These are phyloP conservation scores for Monocercomonoides exilis DNA, from an alignment of 78 protist genomes.

Conservation along the genomic window DNA sequence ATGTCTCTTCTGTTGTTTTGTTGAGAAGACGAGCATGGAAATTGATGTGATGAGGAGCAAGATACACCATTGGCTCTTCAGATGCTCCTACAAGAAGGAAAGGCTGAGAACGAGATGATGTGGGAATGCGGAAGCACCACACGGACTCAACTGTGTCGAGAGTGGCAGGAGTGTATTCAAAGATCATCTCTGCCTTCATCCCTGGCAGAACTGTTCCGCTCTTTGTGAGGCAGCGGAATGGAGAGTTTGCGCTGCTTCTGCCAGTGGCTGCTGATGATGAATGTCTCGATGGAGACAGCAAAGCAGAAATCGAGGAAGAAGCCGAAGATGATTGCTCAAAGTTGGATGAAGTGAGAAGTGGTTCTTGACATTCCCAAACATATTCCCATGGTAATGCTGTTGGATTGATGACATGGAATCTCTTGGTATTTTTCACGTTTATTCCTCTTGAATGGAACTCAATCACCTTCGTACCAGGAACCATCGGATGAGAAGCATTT, in stretches of 20 bases:
- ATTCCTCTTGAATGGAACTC: slow-evolving; percentile 55
- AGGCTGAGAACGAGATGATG: slow-evolving; percentile 22
- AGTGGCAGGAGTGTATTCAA: slow-evolving; percentile 52
- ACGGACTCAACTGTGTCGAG: slow-evolving; percentile 37
- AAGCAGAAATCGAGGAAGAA: neutral
- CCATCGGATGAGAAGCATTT: slow-evolving; percentile 26
- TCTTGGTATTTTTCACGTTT: slow-evolving; percentile 38
- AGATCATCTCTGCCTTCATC: slow-evolving; percentile 48
- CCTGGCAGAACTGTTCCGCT: slow-evolving; percentile 37
- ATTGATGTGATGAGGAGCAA: slow-evolving; percentile 31
- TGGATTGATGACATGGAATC: slow-evolving; percentile 61
- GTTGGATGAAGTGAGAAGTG: neutral
- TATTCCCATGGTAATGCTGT: slow-evolving; percentile 48
- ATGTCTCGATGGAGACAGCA: neutral
- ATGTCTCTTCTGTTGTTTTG: slow-evolving; percentile 3
- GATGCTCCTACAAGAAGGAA: slow-evolving; percentile 59
- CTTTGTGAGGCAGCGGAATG: neutral
- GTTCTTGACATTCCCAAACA: slow-evolving; percentile 39
- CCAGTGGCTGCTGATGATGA: neutral
- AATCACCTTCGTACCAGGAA: slow-evolving; percentile 33
- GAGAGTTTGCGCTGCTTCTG: neutral
- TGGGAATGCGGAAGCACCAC: slow-evolving; percentile 54
- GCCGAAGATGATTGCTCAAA: neutral
- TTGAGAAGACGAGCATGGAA: slow-evolving; percentile 49
- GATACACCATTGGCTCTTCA: slow-evolving; percentile 51